Conservation (phyloP, 495 filamentous ascomycete genomes). For the Cenococcum geophilum region DNA sequence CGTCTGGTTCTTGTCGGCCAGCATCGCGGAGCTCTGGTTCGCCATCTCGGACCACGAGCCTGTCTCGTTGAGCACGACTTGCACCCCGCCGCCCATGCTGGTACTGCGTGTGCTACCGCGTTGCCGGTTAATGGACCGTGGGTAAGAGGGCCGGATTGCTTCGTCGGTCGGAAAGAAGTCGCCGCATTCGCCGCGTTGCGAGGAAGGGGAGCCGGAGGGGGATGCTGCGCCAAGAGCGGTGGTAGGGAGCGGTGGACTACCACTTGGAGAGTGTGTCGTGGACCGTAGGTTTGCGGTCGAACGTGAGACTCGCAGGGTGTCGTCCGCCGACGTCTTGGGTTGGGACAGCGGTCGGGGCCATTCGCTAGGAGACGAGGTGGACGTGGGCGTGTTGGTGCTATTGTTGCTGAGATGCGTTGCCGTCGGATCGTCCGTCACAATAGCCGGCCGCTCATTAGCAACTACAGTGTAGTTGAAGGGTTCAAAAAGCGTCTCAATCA, state of each 20-base stretch:
- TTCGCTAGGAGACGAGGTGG: conserved; percentile 21
- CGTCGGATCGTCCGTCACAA: conserved; percentile 42
- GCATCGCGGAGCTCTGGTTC: conserved; percentile 71
- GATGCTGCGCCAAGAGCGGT: conserved; percentile 9
- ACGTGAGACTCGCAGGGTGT: conserved; percentile 25
- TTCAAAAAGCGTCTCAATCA: conserved; percentile 92
- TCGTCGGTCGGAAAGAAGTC: conserved; percentile 39
- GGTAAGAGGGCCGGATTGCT: conserved; percentile 24
- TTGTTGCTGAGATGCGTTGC: conserved; percentile 32
- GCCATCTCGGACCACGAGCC: conserved; percentile 88
- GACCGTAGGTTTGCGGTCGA: conserved; percentile 31
- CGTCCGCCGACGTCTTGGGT: conserved; percentile 23
- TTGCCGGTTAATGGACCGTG: conserved; percentile 34
- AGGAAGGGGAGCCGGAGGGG: conserved; percentile 16
- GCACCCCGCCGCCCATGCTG: conserved; percentile 77
- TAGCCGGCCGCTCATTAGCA: conserved; percentile 41
- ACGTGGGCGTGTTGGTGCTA: conserved; percentile 27
- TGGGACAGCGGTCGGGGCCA: conserved; percentile 13
- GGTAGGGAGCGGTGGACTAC: conserved; percentile 35
- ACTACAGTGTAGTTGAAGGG: conserved; percentile 89
- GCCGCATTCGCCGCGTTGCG: conserved; percentile 32
- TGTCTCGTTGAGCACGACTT: conserved; percentile 80
- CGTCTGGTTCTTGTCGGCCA: conserved; percentile 50
- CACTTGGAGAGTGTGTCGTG: conserved; percentile 37
- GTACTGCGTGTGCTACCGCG: conserved; percentile 55